Evolutionary conservation across 345 rosid genomes (phyloP).

Genomic region (Gossypium ekmanianum): DNA sequence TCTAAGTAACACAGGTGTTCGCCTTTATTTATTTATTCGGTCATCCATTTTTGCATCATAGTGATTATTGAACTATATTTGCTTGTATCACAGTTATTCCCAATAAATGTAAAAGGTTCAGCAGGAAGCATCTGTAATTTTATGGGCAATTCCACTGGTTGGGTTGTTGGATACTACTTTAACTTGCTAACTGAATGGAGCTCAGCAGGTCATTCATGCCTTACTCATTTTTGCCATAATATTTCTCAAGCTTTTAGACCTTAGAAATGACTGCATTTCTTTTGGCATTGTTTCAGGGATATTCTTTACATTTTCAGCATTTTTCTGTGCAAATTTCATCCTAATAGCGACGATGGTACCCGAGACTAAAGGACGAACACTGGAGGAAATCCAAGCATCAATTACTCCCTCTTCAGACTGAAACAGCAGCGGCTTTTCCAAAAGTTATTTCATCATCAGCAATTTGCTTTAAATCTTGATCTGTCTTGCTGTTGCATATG

Average conservation of each 20-base stretch:
- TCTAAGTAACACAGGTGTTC: neutral
- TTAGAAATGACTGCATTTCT: neutral
- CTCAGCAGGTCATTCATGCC: neutral
- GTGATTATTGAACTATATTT: too few relatives aligned
- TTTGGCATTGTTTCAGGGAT: too few relatives aligned
- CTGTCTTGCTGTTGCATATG: too few relatives aligned
- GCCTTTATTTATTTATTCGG: neutral
- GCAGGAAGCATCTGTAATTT: too few relatives aligned
- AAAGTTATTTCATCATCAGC: too few relatives aligned
- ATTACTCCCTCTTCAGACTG: too few relatives aligned
- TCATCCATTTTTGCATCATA: neutral
- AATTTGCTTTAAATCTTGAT: too few relatives aligned
- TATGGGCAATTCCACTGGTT: neutral
- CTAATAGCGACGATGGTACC: slow-evolving; percentile 18
- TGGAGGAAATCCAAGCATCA: too few relatives aligned
- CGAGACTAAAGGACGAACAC: too few relatives aligned
- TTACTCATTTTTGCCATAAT: neutral
- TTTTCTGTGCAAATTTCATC: slow-evolving; percentile 3
- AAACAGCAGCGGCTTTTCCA: too few relatives aligned
- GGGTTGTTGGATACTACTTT: neutral
- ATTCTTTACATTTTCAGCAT: slow-evolving; percentile 20
- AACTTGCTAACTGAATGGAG: neutral
- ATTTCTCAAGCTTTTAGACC: neutral
- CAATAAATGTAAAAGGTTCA: too few relatives aligned
- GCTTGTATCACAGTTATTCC: too few relatives aligned